Evolutionary conservation across 805 yeast species (phyloP), one percentile per base, ranked within the genome.

Genomic region (Candida pini): DNA sequence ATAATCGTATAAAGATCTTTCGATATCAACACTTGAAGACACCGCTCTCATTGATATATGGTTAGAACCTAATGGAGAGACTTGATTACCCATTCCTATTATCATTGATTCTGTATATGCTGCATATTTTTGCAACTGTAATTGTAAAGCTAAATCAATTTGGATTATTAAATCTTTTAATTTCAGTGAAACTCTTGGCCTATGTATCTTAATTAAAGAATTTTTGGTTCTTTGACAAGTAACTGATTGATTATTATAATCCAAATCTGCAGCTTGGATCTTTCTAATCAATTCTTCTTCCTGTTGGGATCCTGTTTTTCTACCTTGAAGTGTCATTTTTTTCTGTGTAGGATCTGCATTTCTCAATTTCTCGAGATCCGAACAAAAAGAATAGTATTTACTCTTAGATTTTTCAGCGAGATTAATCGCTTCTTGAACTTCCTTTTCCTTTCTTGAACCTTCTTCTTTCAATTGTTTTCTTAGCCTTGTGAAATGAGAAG

Each of bases 101-200:
- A 85, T 71, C 37, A 84, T 69, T 15, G 86, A 84, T 60, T 90
- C 97, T 34, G 79, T 75, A 70, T 86, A 82, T 20, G 90, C 84
- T 4, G 97, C 81, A 57, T 81, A 90, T 53, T 88, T 87, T 49
- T 85, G 90, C 36, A 92, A 65, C 59, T 90, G 96, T 33, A 89
- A 76, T 41, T 86, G 76, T 69, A 90, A 65, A 8, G 97, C 97
- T 31, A 86, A 77, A 58, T 92, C 97, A 53, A 86, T 71, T 58
- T 90, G 97, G 43, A 89, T 65, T 37, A 88, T 78, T 43, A 87
- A 65, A 53, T 84, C 81, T 53, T 80, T 83, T 41, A 92, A 67
- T 43, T 76, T 78, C 40, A 75, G 72, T 5, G 86, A 77, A 26
- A 75, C 73, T 38, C 73, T 77, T 6, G 97, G 98, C 47, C 98